phyloP scores from a whole-genome alignment of 1,284 basidiomycete genomes.

The Ceratobasidium sp. region DNA sequence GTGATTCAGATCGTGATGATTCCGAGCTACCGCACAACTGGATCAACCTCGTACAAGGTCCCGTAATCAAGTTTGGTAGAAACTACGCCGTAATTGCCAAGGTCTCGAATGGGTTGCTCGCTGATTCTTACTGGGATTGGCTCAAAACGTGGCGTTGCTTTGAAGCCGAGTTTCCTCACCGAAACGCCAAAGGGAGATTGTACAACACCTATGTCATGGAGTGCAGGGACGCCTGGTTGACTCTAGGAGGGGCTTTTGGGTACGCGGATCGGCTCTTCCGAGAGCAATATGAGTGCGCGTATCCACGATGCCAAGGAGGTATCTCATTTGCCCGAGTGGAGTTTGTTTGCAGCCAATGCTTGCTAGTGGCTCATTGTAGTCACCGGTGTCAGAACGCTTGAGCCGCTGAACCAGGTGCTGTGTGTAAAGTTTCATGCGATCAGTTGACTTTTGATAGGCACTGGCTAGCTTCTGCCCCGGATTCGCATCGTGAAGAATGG shows the following conservation, averaged over 20 bases:
- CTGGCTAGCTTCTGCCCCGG: background rate
- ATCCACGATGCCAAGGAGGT: background rate
- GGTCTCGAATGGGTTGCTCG: background rate
- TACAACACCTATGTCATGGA: background rate
- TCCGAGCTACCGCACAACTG: background rate
- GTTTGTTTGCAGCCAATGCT: background rate
- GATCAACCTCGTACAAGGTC: background rate
- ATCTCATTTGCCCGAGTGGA: background rate
- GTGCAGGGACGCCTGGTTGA: background rate
- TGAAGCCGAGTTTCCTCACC: slow-evolving; percentile 1
- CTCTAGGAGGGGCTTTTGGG: background rate
- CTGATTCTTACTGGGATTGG: background rate
- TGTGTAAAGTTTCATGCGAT: background rate
- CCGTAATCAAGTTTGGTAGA: background rate
- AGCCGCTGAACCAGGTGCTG: background rate
- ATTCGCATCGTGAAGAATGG: background rate
- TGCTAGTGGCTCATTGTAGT: background rate
- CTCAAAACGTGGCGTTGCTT: slow-evolving; percentile 12
- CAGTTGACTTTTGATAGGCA: slow-evolving; percentile 56
- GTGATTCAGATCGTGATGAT: background rate
- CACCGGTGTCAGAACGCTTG: background rate
- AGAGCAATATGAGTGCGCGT: background rate
- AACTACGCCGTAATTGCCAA: background rate
- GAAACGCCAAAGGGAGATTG: background rate
- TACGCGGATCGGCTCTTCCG: background rate